Evolutionary conservation across 2,329 filamentous ascomycete species (phyloP), one percentile per base, ranked within the genome.

Genomic region (Tolypocladium sp.): DNA sequence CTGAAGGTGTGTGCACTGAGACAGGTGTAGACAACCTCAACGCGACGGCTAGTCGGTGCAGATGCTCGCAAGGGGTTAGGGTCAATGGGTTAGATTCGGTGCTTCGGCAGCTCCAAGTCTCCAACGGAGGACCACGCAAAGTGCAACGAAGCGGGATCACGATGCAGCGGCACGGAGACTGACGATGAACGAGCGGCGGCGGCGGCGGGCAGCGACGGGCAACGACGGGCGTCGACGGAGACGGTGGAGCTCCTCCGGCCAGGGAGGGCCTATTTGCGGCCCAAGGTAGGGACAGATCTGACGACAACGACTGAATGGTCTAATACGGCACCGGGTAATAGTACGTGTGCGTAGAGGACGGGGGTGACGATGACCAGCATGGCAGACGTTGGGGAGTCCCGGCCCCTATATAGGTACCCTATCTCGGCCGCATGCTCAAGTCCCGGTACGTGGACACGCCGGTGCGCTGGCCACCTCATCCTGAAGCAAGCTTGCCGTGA

Each of bases 1-100:
- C n/a, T 15, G 40, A 15, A 57, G 55, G 42, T 51, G 57, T 42
- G 57, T 38, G 57, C 57, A 54, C 57, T 42, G 38, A 58, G 57
- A 54, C 49, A 53, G 46, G n/a, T 25, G 25, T 42, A 51, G 41
- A 25, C 25, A n/a, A 42, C 15, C 22, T 56, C 55, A 44, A 44
- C 15, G 22, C 55, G 27, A 22, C 27, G 54, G 37, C 53, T 49
- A 17, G 44, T 30, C 25, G 44, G 25, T 8, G 42, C 42, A 46
- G 44, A 27, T 44, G 8, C 22, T 49, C n/a, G 25, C 44, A 27
- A 49, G 25, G 13, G 46, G 17, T 10, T 40, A 30, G 25, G 53
- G 6, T 41, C 53, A 30, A 25, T 40, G 22, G 6, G 17, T 8
- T 7, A 17, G 44, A 2, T 49, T 30, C 37, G 37, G 13, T 1